Evolutionary conservation across 345 rosid species (phyloP).

Genomic region (Hibiscus syriacus): DNA sequence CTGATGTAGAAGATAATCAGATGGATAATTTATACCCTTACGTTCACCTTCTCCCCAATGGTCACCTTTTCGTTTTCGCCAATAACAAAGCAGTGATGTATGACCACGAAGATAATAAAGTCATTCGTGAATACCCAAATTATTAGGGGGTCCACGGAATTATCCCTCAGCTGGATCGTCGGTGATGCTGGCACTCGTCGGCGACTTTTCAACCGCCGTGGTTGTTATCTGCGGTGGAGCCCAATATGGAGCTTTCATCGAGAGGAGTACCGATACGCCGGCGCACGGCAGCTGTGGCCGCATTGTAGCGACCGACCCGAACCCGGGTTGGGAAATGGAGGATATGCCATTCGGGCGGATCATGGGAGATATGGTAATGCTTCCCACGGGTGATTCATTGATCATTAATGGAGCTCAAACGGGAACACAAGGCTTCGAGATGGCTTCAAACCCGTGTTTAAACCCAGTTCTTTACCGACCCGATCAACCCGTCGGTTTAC

Average conservation of each 20-base stretch:
- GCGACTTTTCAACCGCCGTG: slow-evolving; percentile 42
- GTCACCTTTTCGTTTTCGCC: slow-evolving; percentile 70
- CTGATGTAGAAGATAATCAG: slow-evolving; percentile 58
- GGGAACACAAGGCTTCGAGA: slow-evolving; percentile 59
- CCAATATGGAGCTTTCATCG: slow-evolving; percentile 51
- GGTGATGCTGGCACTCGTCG: slow-evolving; percentile 55
- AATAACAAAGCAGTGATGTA: slow-evolving; percentile 62
- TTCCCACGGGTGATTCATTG: slow-evolving; percentile 67
- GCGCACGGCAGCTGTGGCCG: slow-evolving; percentile 65
- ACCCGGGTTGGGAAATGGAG: slow-evolving; percentile 64
- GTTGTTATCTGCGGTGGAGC: slow-evolving; percentile 66
- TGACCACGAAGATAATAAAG: slow-evolving; percentile 39
- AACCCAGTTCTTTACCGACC: slow-evolving; percentile 56
- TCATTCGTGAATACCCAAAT: slow-evolving; percentile 49
- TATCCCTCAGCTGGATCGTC: slow-evolving; percentile 89
- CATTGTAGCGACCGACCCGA: slow-evolving; percentile 34
- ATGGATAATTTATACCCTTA: slow-evolving; percentile 91
- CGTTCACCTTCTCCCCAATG: too few species aligned
- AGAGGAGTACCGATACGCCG: slow-evolving; percentile 37
- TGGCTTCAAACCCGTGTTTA: slow-evolving; percentile 54
- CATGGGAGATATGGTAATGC: slow-evolving; percentile 89
- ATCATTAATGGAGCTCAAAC: slow-evolving; percentile 84
- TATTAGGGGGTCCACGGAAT: slow-evolving; percentile 74
- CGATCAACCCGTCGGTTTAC: slow-evolving; percentile 48
- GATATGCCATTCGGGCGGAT: slow-evolving; percentile 79